Conservation (phyloP, 306 rosid species). For the Echinosophora koreensis region DNA sequence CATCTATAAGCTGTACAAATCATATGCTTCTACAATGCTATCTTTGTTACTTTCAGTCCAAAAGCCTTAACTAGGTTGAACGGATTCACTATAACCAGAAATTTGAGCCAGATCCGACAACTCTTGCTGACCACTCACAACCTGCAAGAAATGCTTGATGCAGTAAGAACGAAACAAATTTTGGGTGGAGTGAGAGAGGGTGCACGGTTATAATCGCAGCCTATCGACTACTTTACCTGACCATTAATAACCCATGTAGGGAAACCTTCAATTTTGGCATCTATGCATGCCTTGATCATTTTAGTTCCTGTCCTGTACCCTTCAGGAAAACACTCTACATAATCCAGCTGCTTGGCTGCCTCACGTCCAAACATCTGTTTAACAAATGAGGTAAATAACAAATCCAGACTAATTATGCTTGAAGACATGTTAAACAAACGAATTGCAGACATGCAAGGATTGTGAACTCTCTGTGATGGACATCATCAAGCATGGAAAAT, state of each 20-base stretch:
- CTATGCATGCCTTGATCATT: conserved; percentile 75
- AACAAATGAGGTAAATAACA: background rate
- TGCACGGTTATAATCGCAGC: conserved; percentile 18
- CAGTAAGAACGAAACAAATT: conserved; percentile 37
- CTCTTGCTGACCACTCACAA: conserved; percentile 73
- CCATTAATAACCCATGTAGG: conserved; percentile 91
- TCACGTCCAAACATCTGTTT: conserved; percentile 85
- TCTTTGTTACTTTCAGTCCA: conserved; percentile 10
- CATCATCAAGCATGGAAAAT: conserved; percentile 33
- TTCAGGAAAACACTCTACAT: conserved; percentile 90
- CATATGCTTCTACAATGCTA: conserved; percentile 21
- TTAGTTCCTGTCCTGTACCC: conserved; percentile 79
- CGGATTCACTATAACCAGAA: conserved; percentile 65
- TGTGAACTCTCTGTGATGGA: background rate
- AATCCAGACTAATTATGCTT: background rate
- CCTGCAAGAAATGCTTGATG: conserved; percentile 54
- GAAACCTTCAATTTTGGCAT: conserved; percentile 81
- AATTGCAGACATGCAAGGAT: background rate
- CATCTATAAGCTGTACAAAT: conserved; percentile 48
- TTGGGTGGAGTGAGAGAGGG: conserved; percentile 4
- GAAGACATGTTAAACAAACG: background rate
- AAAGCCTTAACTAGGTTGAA: conserved; percentile 52
- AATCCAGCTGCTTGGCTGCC: conserved; percentile 78
- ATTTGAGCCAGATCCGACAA: conserved; percentile 69
- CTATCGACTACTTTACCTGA: conserved; percentile 61